Conservation (phyloP, 306 rosid genomes). For the Dryas octopetala region DNA sequence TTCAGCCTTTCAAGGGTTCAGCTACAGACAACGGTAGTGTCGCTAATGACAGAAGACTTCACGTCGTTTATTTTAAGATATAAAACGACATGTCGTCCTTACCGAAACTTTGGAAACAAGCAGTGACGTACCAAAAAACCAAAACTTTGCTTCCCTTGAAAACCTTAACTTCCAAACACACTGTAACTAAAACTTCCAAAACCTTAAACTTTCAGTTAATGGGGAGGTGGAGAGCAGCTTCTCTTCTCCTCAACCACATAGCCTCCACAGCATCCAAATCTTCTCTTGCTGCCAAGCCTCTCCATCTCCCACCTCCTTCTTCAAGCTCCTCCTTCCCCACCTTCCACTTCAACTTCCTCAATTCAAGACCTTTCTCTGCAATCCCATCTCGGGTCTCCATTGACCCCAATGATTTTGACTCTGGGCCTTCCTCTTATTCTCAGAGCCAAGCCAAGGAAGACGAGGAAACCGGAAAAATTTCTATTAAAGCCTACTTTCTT, state of each 20-base stretch:
- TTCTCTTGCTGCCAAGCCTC: conserved; percentile 17
- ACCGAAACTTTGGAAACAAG: not conserved
- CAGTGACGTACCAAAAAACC: not conserved
- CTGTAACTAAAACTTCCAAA: not conserved
- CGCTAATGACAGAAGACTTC: too few relatives aligned
- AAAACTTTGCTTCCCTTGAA: not conserved
- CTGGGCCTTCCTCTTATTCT: conserved; percentile 20
- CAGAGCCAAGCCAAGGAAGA: conserved; percentile 29
- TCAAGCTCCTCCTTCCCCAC: conserved; percentile 15
- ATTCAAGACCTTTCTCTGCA: conserved; percentile 52
- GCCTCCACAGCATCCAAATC: conserved; percentile 33
- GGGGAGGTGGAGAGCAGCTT: conserved; percentile 83
- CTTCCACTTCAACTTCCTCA: conserved; percentile 30
- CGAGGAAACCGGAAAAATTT: conserved; percentile 52
- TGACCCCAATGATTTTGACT: conserved; percentile 41
- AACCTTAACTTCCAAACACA: not conserved
- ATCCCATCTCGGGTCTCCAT: conserved; percentile 40
- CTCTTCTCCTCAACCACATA: conserved; percentile 47
- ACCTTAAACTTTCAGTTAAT: conserved; percentile 43
- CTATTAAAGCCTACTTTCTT: conserved; percentile 82
- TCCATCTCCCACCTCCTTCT: not conserved
- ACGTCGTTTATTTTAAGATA: not conserved
- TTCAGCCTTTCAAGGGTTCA: not conserved
- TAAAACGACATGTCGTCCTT: conserved; percentile 11
- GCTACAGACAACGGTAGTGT: too few relatives aligned